These are phyloP conservation scores for Rhizomucor pusillus DNA, from an alignment of 371 early-diverging fungal genomes.

Conservation along the genomic window DNA sequence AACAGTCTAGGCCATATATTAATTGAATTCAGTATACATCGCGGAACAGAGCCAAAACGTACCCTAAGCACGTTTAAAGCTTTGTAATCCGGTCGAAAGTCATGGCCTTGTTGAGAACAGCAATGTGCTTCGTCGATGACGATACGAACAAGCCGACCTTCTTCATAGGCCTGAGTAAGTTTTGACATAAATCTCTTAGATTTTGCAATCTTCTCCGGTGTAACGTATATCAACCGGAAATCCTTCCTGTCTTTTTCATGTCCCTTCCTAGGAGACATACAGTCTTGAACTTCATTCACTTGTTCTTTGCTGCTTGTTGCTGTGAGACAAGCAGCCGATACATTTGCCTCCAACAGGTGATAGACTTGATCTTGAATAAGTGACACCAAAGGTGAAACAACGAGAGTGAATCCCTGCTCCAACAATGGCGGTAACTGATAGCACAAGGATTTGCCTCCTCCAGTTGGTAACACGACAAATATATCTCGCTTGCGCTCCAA, in stretches of 20 bases:
- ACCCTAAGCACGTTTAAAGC: constrained; percentile 38
- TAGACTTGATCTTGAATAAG: constrained; percentile 86
- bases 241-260: constrained; percentile 2
- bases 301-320: constrained; percentile 57
- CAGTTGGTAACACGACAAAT: constrained; percentile 88
- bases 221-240: constrained; percentile 76
- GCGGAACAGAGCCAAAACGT: constrained; percentile 8
- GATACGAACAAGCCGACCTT: constrained; percentile 61
- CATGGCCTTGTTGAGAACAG: constrained; percentile 85
- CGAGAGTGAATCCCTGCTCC: constrained; percentile 76
- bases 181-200: constrained; percentile 68
- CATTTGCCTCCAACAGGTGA: constrained; percentile 64
- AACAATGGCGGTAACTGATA: constrained; percentile 86
- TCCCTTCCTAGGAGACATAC: constrained; percentile 33
- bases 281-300: constrained; percentile 45
- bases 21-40: not conserved
- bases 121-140: constrained; percentile 90
- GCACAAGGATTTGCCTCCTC: constrained; percentile 88
- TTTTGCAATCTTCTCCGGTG: constrained; percentile 88
- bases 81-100: constrained; percentile 67
- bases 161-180: constrained; percentile 61
- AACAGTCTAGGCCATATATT: constrained; percentile 23
- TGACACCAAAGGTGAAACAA: constrained; percentile 81
- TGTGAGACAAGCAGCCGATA: constrained; percentile 69
- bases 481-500: constrained; percentile 66